These are phyloP conservation scores for Globisporangium radiosum DNA, from an alignment of 352 stramenopile genomes.

Conservation along the genomic window DNA sequence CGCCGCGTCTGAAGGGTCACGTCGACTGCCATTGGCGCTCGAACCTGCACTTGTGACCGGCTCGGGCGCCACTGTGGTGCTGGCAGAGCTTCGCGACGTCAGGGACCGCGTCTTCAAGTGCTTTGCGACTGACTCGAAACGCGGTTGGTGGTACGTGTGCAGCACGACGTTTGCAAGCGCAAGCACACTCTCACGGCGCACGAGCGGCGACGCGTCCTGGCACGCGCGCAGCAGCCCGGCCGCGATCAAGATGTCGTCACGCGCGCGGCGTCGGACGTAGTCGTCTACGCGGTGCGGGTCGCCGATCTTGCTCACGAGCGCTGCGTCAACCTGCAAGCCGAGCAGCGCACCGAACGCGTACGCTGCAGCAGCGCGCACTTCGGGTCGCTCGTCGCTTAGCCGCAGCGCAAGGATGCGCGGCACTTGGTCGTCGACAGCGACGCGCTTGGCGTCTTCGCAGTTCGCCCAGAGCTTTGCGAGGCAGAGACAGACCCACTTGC, in stretches of 20 bases:
- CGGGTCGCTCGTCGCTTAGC: constrained; percentile 79
- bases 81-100: constrained; percentile 5
- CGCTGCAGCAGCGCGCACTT: constrained; percentile 90
- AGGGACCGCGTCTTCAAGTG: constrained; percentile 62
- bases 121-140: constrained; percentile 80
- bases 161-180: constrained; percentile 81
- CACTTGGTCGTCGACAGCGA: constrained; percentile 81
- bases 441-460: constrained; percentile 83
- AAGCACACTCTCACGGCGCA: constrained; percentile 78
- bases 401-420: constrained; percentile 77
- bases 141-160: constrained; percentile 80
- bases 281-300: constrained; percentile 48
- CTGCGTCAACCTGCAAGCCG: constrained; percentile 66
- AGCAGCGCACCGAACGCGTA: constrained; percentile 93
- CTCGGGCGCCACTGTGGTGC: background rate
- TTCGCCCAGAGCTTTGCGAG: constrained; percentile 94
- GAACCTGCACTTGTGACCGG: background rate
- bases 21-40: background rate
- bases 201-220: constrained; percentile 77
- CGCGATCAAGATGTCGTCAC: constrained; percentile 63
- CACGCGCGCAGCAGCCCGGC: constrained; percentile 61
- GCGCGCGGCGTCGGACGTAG: constrained; percentile 48
- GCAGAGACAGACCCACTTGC: constrained; percentile 88
- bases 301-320: constrained; percentile 36
- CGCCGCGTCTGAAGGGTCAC: background rate